Evolutionary conservation across 2,329 filamentous ascomycete species (phyloP), one percentile per base, ranked within the genome.

Genomic region (Colletotrichum sp.): DNA sequence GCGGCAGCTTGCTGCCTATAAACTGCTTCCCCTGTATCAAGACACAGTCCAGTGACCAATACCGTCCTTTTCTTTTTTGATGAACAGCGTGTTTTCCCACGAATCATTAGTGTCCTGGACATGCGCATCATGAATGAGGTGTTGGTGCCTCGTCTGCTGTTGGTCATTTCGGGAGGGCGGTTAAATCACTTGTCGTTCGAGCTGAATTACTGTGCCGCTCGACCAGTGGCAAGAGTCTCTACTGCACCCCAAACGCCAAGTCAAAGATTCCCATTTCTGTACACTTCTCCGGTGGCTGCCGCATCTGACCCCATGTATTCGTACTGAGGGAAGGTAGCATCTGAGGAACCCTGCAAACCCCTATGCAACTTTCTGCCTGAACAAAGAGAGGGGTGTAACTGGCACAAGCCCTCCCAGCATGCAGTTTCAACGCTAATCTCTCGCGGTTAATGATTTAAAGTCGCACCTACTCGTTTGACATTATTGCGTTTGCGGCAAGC

Each of bases 201-300:
- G 43, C n/a, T 13, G 43, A 48, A 48, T 0, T n/a, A 21, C 43
- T 48, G 43, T 48, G 43, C 43, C 43, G 6, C 43, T 48, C 0
- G 0, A 48, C n/a, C 1, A 48, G n/a, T 48, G 43, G n/a, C 10
- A 1, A 48, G 43, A 48, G 6, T n/a, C n/a, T 48, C 43, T 48
- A 13, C 1, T 48, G 43, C 1, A 48, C 18, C 39, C n/a, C n/a
- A n/a, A n/a, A 7, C 43, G 43, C n/a, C 43, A 21, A 48, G 43
- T 21, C 10, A 0, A 48, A 0, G 1, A 48, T 21, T 21, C 6
- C 43, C 43, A 7, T n/a, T 13, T 13, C 9, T 48, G 43, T 48
- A 21, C 5, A n/a, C n/a, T n/a, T n/a, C 0, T 4, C 10, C 43
- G n/a, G 1, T 21, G 10, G n/a, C 0, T n/a, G n/a, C 18, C 6